Percentiles rank a stretch among this genome's conserved stretches.
These are phyloP conservation scores for Paraurostyla sp. DNA, from an alignment of 73 alveolate genomes.

Conservation along the genomic window DNA sequence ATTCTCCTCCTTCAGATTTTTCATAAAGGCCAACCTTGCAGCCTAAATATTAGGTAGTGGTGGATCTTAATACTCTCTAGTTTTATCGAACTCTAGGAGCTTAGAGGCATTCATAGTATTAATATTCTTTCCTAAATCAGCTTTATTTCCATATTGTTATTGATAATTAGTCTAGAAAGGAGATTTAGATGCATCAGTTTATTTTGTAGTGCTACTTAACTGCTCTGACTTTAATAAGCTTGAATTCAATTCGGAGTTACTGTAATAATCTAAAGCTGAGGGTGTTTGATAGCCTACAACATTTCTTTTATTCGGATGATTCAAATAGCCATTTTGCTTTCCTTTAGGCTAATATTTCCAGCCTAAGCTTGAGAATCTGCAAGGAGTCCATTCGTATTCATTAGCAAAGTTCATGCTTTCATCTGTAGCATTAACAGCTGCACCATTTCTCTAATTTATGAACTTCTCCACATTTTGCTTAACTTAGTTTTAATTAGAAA, in stretches of 20 bases:
- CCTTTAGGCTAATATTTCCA: constrained; percentile 37
- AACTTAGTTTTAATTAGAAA: background rate
- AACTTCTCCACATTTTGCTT: background rate
- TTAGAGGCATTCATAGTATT: constrained; percentile 18
- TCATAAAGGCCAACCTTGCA: constrained; percentile 7
- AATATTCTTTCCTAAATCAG: background rate
- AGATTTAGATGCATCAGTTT: background rate
- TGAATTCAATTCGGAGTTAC: background rate
- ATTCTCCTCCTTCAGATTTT: background rate
- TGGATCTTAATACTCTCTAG: constrained; percentile 26
- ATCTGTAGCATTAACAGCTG: background rate
- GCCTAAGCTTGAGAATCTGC: background rate
- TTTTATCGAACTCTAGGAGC: background rate
- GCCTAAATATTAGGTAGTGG: constrained; percentile 28
- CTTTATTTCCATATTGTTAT: background rate
- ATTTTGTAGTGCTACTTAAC: too few species aligned
- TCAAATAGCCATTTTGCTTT: background rate
- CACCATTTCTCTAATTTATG: background rate
- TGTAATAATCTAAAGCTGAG: background rate
- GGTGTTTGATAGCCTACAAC: background rate
- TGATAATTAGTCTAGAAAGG: background rate
- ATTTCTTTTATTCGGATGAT: constrained; percentile 32
- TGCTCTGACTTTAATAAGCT: background rate
- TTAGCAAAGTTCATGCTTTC: background rate
- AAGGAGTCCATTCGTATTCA: constrained; percentile 49